Evolutionary conservation across 768 basidiomycete genomes (phyloP).

Genomic region (Pulveroboletus frians): DNA sequence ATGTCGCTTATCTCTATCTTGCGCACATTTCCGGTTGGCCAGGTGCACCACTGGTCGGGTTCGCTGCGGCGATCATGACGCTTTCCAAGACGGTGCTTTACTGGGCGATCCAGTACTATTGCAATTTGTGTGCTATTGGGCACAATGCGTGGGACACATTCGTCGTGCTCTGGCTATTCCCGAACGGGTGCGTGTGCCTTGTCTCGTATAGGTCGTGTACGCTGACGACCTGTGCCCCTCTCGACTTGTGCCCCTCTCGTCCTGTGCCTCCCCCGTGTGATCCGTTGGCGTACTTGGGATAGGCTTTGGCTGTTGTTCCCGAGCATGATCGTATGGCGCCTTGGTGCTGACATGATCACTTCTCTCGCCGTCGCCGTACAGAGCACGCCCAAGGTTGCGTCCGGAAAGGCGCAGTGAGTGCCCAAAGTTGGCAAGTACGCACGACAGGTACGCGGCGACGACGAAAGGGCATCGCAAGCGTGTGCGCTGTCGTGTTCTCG

Average conservation of each 20-base stretch:
- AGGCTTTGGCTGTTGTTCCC: slow-evolving; percentile 82
- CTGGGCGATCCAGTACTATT: slow-evolving; percentile 73
- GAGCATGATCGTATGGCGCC: slow-evolving; percentile 46
- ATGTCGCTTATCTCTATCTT: slow-evolving; percentile 70
- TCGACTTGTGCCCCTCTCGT: not conserved
- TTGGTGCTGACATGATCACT: slow-evolving; percentile 58
- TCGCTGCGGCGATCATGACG: slow-evolving; percentile 70
- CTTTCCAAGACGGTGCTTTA: slow-evolving; percentile 84
- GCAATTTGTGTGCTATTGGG: slow-evolving; percentile 64
- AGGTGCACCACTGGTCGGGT: slow-evolving; percentile 69
- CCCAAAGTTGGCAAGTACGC: not conserved
- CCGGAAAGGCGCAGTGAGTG: slow-evolving; percentile 29
- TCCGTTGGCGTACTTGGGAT: not conserved
- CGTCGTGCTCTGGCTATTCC: slow-evolving; percentile 62
- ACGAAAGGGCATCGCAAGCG: not conserved
- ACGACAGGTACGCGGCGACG: not conserved
- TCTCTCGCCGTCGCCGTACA: slow-evolving; percentile 35
- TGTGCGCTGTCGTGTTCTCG: too few relatives aligned
- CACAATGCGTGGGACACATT: slow-evolving; percentile 59
- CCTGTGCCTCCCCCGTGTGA: not conserved
- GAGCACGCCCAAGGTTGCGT: slow-evolving; percentile 23
- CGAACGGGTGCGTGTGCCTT: slow-evolving; percentile 60
- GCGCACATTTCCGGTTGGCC: slow-evolving; percentile 59
- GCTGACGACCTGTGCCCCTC: slow-evolving; percentile 1
- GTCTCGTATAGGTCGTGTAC: not conserved